Evolutionary conservation across 108 stramenopile species (phyloP), one percentile per base, ranked within the genome.

Genomic region (Cylindrotheca fusiformis): DNA sequence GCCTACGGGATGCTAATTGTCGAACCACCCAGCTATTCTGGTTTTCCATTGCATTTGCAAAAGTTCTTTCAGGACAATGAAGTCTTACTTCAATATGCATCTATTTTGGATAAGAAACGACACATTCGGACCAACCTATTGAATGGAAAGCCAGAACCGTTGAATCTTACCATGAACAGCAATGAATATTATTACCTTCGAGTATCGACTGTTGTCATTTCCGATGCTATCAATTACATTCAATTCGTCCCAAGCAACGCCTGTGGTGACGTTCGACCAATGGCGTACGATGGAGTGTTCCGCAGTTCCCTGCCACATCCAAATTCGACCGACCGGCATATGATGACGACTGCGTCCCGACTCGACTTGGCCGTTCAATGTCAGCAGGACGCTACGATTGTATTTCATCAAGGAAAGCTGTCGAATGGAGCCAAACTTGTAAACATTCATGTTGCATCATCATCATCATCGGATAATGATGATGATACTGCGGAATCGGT

Each of bases 241-340:
- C 58, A 55, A 0, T 70, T 74, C 45, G 58, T 30, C 20, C 67
- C 63, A 4, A 22, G 21, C 3, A 28, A 50, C 21, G 67, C 67
- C 32, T 79, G 78, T 58, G n/a, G n/a, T n/a, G 55, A 61, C 1
- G 68, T 71, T 3, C 53, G 54, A 23, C 24, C 55, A n/a, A 59
- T 75, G 14, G 78, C 78, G 1, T 55, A 62, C 64, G 78, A 79
- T 58, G 78, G 78, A 2, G 69, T 79, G 3, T 79, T 55, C 46
- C 67, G 77, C 18, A 67, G 45, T 29, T 52, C 59, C 26, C 57
- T 73, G 19, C 65, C 67, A 6, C 27, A 26, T 20, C 44, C 60
- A 2, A 20, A 27, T 4, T 2, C 44, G n/a, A 21, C 41, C 21
- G 22, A 24, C 14, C 44, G 32, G 24, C 65, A 67, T 50, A 50